Base-by-base conservation (phyloP, 495 filamentous ascomycete species). In the Aspergillus avenaceus region DNA sequence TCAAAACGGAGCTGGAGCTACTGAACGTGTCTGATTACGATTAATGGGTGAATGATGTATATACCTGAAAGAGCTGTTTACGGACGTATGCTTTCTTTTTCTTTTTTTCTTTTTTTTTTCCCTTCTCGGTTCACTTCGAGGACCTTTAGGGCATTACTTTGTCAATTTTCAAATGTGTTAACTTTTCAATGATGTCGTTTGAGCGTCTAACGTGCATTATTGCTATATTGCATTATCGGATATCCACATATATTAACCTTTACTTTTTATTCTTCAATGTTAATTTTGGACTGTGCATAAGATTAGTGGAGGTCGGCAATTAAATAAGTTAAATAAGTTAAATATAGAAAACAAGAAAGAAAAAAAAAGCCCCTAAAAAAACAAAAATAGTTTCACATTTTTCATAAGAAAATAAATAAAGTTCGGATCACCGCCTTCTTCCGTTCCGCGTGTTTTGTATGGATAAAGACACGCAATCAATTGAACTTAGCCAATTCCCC, bases 1-100 rank as follows among this genome's bases (percentile, higher is more conserved):
- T 98, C 2, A 76, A 78, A 68, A 88, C 78, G 3, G 93, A 98
- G 70, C 62, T 97, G 55, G 86, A 91, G 47, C 77, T 85, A 48
- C 63, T 97, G 61, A 75, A 80, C 26, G 67, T 96, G 63, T 74
- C 95, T 57, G 91, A 93, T 65, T 78, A 84, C 40, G 83, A 84
- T 56, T 25, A 45, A n/a, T 44, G 12, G 5, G 25, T 28, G 18
- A 18, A 4, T 26, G 26, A 28, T 18, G 13, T 72, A 71, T 45
- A 28, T n/a, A n/a, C n/a, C n/a, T n/a, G n/a, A n/a, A n/a, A n/a
- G n/a, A n/a, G n/a, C n/a, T n/a, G n/a, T n/a, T n/a, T n/a, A n/a
- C n/a, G n/a, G n/a, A n/a, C n/a, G n/a, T 27, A 11, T 5, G 13
- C 24, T 27, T 29, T 4, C 3, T 47, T 24, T 19, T 22, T 13